Conservation (phyloP, 169 alveolate genomes). For the Plasmodium billcollinsi region DNA sequence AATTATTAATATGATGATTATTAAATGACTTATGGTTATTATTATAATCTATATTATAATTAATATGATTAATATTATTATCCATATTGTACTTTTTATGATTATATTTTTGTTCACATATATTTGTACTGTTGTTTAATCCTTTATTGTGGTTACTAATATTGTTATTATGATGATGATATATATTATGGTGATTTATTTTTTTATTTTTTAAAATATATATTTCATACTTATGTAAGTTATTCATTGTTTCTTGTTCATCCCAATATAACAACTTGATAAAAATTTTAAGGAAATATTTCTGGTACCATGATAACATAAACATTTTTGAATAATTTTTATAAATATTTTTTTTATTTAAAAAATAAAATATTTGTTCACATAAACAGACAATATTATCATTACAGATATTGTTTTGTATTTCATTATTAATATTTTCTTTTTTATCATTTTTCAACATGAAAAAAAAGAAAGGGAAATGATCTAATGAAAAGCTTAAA, state of each 20-base stretch:
- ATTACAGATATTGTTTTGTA: not conserved
- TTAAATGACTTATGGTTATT: no score
- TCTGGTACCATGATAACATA: constrained; percentile 22
- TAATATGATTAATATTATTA: no score
- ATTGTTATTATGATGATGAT: not conserved
- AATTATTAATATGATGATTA: no score
- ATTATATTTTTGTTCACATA: not conserved
- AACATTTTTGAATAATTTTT: constrained; percentile 15
- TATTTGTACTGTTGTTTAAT: not conserved
- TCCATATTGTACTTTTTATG: no score
- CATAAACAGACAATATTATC: constrained; percentile 37
- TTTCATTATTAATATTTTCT: no score
- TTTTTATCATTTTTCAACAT: not conserved
- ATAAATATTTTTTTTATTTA: constrained; percentile 64
- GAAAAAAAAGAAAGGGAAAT: constrained; percentile 52
- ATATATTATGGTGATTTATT: not conserved
- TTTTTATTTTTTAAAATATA: constrained; percentile 16
- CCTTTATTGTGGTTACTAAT: not conserved
- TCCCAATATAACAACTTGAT: constrained; percentile 41
- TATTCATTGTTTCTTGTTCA: constrained; percentile 43
- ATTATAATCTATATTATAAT: no score
- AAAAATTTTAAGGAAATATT: constrained; percentile 58
- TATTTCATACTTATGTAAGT: constrained; percentile 60
- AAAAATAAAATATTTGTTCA: constrained; percentile 40
- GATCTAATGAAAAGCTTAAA: constrained; percentile 46